A percentile compares a stretch with the other conserved stretches of the same genome.
Evolutionary conservation across 495 filamentous ascomycete species (phyloP).

Genomic region (Xylaria flabelliformis): DNA sequence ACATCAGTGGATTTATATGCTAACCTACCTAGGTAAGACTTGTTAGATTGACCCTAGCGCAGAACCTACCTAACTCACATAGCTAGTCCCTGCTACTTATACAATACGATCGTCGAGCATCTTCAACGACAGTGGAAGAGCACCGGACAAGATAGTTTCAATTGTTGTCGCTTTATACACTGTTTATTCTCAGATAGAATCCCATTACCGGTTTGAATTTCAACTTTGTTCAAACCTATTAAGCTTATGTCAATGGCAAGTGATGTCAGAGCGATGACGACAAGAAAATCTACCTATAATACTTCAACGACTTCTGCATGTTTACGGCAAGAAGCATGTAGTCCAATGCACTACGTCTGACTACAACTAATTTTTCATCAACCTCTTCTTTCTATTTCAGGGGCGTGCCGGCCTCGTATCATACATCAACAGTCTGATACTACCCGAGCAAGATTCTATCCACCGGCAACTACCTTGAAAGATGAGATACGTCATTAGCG

Average conservation of each 20-base stretch:
- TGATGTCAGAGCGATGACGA: not conserved
- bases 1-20: not conserved
- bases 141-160: not conserved
- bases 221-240: not conserved
- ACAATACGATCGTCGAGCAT: not conserved
- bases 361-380: not conserved
- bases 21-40: constrained; percentile 2
- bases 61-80: not conserved
- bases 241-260: not conserved
- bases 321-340: not conserved
- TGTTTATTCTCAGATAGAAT: not conserved
- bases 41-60: not conserved
- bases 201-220: not conserved
- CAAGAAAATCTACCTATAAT: not conserved
- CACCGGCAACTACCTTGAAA: not conserved
- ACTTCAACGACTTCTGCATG: not conserved
- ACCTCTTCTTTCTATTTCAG: not conserved
- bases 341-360: not conserved
- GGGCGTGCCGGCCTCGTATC: constrained; percentile 1
- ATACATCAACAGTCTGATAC: not conserved
- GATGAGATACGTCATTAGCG: constrained; percentile 15
- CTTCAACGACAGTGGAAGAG: not conserved
- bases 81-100: not conserved
- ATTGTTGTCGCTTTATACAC: not conserved
- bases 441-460: constrained; percentile 3